phyloP scores from a whole-genome alignment of 306 rosid genomes.

The Quercus parvula region DNA sequence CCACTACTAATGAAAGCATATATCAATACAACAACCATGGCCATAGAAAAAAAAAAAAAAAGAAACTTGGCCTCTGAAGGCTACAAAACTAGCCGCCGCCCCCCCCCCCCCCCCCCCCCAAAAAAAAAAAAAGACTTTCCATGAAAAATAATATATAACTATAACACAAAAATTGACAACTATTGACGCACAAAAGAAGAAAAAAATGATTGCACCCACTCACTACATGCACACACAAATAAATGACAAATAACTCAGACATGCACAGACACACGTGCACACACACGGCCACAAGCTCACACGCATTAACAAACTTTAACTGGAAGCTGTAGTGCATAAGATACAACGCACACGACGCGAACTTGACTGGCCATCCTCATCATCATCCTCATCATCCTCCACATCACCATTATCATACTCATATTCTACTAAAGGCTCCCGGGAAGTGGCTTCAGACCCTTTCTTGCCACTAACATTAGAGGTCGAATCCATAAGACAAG shows the following conservation, averaged over 20 bases:
- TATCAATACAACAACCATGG: not conserved
- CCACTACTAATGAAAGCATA: not conserved
- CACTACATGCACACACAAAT: not conserved
- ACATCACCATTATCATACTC: conserved; percentile 44
- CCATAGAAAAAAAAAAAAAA: not conserved
- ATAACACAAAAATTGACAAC: not conserved
- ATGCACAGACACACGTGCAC: not conserved
- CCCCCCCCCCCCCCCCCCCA: no score
- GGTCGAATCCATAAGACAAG: conserved; percentile 82
- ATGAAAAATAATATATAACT: not conserved
- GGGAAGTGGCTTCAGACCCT: conserved; percentile 30
- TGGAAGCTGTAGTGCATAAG: conserved; percentile 89
- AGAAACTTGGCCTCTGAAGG: not conserved
- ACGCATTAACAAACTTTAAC: conserved; percentile 41
- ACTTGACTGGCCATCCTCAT: conserved; percentile 32
- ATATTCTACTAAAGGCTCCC: conserved; percentile 29
- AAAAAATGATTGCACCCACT: not conserved
- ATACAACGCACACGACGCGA: conserved; percentile 82
- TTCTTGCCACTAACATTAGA: conserved; percentile 34
- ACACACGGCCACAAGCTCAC: conserved; percentile 10
- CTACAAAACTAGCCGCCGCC: not conserved
- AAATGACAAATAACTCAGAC: not conserved
- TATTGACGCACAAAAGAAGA: not conserved
- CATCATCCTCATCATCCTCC: conserved; percentile 43
- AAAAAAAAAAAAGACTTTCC: not conserved